These are phyloP conservation scores for Takashimella koratensis DNA, from an alignment of 1,284 basidiomycete species.

Conservation along the genomic window DNA sequence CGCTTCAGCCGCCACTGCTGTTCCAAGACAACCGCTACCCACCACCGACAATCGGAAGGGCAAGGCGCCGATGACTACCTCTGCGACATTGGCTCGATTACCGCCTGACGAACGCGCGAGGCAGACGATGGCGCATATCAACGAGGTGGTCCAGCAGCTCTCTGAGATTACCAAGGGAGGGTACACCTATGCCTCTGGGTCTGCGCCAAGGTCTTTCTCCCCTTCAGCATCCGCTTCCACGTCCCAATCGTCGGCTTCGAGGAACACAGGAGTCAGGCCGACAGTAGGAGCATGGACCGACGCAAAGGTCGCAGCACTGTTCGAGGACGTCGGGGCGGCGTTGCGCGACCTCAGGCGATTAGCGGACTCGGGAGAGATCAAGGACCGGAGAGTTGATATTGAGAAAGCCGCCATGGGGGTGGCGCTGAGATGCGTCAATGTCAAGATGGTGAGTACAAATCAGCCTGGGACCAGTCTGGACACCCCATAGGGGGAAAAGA, in stretches of 20 bases:
- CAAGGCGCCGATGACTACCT: no score
- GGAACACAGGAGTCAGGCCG: not conserved
- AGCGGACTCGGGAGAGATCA: slow-evolving; percentile 9
- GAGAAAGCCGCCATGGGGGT: slow-evolving; percentile 26
- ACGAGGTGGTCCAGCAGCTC: not conserved
- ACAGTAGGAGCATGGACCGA: slow-evolving; percentile 17
- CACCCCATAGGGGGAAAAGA: no score
- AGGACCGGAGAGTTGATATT: slow-evolving; percentile 25
- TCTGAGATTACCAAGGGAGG: not conserved
- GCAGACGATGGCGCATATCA: not conserved
- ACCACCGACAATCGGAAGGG: no score
- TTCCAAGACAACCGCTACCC: slow-evolving; percentile 4
- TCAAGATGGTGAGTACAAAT: slow-evolving; percentile 32
- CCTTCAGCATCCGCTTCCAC: not conserved
- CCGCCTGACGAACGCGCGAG: not conserved
- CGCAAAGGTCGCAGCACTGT: slow-evolving; percentile 11
- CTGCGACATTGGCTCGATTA: no score
- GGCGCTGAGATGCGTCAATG: slow-evolving; percentile 13
- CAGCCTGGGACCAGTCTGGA: no score
- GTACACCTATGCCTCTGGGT: not conserved
- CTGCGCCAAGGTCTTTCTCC: no score
- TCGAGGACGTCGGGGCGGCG: slow-evolving; percentile 8
- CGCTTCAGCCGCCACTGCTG: slow-evolving; percentile 4
- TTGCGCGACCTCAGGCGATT: slow-evolving; percentile 23
- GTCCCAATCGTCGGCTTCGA: not conserved